Percentiles rank a stretch among this genome's conserved stretches.
These are phyloP conservation scores for Epichloe gansuensis DNA, from an alignment of 2,329 filamentous ascomycete species.

Conservation along the genomic window DNA sequence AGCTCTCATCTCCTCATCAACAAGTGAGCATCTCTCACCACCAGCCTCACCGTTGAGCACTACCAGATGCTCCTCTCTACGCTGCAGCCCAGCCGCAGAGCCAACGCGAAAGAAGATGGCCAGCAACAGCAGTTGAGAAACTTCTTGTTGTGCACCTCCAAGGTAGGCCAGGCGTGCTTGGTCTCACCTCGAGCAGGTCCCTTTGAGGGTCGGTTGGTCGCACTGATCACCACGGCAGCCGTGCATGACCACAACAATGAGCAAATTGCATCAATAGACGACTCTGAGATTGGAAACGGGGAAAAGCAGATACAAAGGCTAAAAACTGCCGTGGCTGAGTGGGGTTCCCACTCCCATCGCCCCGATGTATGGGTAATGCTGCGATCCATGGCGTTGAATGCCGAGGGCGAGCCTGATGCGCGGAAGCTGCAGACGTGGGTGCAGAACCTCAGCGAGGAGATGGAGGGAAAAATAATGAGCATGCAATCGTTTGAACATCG, in stretches of 20 bases:
- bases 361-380: constrained; percentile 38
- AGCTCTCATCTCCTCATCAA: constrained; percentile 5
- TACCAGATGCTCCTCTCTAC: background rate
- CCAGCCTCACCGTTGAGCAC: background rate
- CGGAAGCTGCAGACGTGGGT: constrained; percentile 39
- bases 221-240: constrained; percentile 28
- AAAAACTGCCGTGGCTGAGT: constrained; percentile 27
- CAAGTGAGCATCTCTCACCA: background rate
- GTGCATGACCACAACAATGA: constrained; percentile 8
- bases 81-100: background rate
- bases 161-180: constrained; percentile 29
- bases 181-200: constrained; percentile 36
- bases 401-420: constrained; percentile 27
- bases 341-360: constrained; percentile 18
- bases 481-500: constrained; percentile 32
- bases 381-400: constrained; percentile 31
- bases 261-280: constrained; percentile 19
- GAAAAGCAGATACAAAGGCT: constrained; percentile 30
- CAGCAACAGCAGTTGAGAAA: constrained; percentile 18
- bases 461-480: constrained; percentile 33
- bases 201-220: constrained; percentile 37
- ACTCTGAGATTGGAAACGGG: constrained; percentile 27
- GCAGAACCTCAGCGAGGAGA: constrained; percentile 37
- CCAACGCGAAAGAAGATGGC: background rate
- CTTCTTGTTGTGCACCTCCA: constrained; percentile 26